phyloP scores from a whole-genome alignment of 2,329 filamentous ascomycete genomes.

The Colletotrichum agaves region DNA sequence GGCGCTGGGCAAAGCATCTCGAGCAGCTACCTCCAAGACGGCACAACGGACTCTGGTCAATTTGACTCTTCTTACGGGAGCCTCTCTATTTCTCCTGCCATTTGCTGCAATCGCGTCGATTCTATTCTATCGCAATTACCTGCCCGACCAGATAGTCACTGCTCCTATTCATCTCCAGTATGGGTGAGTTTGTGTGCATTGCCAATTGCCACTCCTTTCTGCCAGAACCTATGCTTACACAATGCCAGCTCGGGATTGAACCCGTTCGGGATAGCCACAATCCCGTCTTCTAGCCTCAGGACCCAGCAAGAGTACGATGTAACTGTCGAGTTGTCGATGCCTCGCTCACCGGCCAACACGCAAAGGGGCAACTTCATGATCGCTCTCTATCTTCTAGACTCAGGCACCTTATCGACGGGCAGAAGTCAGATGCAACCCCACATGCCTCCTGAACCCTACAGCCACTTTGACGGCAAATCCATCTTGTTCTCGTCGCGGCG shows the following conservation, averaged over 20 bases:
- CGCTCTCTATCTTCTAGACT: conserved; percentile 74
- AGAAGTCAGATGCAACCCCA: conserved; percentile 36
- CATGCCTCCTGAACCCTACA: conserved; percentile 42
- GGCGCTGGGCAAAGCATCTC: conserved; percentile 42
- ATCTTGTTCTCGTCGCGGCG: conserved; percentile 74
- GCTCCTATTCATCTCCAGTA: conserved; percentile 68
- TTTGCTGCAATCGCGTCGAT: conserved; percentile 61
- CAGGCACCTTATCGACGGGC: conserved; percentile 44
- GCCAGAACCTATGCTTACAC: conserved; percentile 2
- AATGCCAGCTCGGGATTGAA: conserved; percentile 56
- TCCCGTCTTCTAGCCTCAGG: conserved; percentile 66
- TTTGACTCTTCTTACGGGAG: conserved; percentile 55
- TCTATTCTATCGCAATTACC: conserved; percentile 66
- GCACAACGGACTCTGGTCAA: conserved; percentile 62
- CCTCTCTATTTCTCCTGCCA: conserved; percentile 57
- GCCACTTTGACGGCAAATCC: conserved; percentile 50
- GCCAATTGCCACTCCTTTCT: background rate
- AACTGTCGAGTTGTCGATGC: conserved; percentile 77
- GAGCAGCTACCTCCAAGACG: conserved; percentile 59
- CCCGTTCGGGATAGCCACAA: conserved; percentile 62
- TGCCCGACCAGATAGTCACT: conserved; percentile 64
- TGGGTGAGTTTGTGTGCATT: conserved; percentile 55
- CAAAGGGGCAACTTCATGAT: conserved; percentile 95
- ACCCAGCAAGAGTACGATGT: conserved; percentile 87
- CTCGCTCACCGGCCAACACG: conserved; percentile 80